Base-by-base conservation (phyloP, 768 basidiomycete species). In the Pseudohyphozyma bogoriensis region DNA sequence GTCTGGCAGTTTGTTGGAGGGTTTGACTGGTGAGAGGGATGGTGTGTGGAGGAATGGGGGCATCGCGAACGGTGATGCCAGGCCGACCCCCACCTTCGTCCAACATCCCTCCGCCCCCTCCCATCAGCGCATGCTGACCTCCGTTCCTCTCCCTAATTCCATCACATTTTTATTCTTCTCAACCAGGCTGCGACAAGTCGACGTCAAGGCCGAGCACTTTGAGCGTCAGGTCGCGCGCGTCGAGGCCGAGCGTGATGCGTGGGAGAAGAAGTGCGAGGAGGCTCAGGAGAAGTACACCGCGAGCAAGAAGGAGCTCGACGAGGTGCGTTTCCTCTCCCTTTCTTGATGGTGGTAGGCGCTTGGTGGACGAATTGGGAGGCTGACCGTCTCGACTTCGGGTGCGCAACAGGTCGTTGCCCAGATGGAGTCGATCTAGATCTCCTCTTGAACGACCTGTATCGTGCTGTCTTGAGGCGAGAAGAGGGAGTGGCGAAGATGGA, bases 171-270 rank as follows among this genome's bases (percentile, higher is more conserved):
- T n/a, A n/a, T n/a, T n/a, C 42, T 8, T 18, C 24, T 33, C 51
- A 26, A 16, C 2, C 69, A 97, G 93, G 75, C 80, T 99, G 69
- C 80, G 93, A 64, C 89, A 93, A 72, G 90, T 93, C 59, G 95
- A 99, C 72, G 86, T 97, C 76, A 99, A 96, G 78, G 93, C 93
- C 13, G 95, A 99, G 75, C 90, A 97, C 77, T 95, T 89, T 73
- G 93, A 96, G 76, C 83, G 91, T 51, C 88, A 92, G 72, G 84
- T 95, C 24, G 79, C 83, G 66, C 82, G 87, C 46, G 78, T 82
- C 51, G 92, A 96, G 73, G 83, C 87, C 72, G 95, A 99, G 74
- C 84, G 92, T 53, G 93, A 97, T 73, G 70, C 73, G 42, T 90
- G 87, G 88, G 92, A 95, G 82, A 82, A 85, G 80, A 96, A 93